Evolutionary conservation across 495 filamentous ascomycete genomes (phyloP).

Genomic region (Tuber umbilicatum): DNA sequence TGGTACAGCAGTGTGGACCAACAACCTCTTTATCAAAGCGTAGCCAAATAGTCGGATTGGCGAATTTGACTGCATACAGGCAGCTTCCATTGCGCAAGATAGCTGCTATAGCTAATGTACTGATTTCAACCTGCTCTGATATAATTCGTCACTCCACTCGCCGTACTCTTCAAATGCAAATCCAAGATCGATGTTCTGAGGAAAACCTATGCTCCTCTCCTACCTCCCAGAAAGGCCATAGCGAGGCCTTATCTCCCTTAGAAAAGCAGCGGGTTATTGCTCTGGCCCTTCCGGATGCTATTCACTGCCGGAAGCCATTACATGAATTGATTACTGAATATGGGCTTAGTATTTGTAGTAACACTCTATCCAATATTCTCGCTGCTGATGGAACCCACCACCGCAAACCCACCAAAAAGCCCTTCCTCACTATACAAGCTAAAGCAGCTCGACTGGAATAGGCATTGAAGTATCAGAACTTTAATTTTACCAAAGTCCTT

Average conservation of each 20-base stretch:
- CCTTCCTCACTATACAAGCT: not conserved
- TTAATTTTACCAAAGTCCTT: too few relatives aligned
- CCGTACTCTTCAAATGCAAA: not conserved
- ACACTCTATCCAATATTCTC: constrained; percentile 3
- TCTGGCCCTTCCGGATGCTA: too few relatives aligned
- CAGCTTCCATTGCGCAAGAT: not conserved
- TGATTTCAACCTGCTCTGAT: not conserved
- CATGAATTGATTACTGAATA: constrained; percentile 1
- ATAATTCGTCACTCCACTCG: not conserved
- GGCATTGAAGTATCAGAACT: too few relatives aligned
- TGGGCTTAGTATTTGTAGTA: constrained; percentile 1
- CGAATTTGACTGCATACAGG: not conserved
- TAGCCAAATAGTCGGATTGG: not conserved
- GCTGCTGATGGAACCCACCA: constrained; percentile 1
- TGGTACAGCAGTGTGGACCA: too few relatives aligned
- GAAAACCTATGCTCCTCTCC: constrained; percentile 1
- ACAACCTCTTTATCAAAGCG: not conserved
- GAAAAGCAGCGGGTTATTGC: constrained; percentile 3
- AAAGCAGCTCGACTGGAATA: too few relatives aligned
- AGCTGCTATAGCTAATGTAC: not conserved
- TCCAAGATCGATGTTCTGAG: too few relatives aligned
- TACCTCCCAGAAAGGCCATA: not conserved
- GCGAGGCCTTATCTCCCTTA: too few relatives aligned
- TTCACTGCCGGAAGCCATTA: constrained; percentile 1
- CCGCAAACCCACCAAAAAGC: not conserved